Conservation (phyloP, 768 basidiomycete species). For the Russula olivacea region DNA sequence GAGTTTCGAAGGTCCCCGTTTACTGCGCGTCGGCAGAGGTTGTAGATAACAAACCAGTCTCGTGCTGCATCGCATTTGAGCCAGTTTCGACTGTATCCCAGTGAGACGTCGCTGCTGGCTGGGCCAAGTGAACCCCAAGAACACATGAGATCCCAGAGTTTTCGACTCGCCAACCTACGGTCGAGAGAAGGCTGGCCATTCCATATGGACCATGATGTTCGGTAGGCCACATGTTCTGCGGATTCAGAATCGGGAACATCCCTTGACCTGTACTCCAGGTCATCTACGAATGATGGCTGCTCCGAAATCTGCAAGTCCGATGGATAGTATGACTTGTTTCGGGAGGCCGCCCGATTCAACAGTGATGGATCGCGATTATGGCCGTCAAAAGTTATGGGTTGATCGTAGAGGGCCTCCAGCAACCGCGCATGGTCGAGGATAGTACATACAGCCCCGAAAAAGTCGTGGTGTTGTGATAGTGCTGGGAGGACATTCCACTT, state of each 20-base stretch:
- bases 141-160: not conserved
- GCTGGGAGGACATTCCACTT: slow-evolving; percentile 11
- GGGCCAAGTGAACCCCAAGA: slow-evolving; percentile 3
- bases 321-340: slow-evolving; percentile 7
- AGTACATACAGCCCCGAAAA: not conserved
- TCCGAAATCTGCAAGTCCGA: not conserved
- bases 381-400: not conserved
- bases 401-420: slow-evolving; percentile 5
- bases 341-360: slow-evolving; percentile 2
- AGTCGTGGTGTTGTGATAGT: slow-evolving; percentile 12
- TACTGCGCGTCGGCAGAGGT: not conserved
- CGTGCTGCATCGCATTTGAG: slow-evolving; percentile 4
- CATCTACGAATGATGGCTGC: not conserved
- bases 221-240: not conserved
- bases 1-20: not conserved
- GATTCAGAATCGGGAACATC: not conserved
- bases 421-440: slow-evolving; percentile 9
- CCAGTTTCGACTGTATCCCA: slow-evolving; percentile 13
- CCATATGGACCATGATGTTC: slow-evolving; percentile 7
- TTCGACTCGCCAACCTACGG: not conserved
- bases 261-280: slow-evolving; percentile 6
- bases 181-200: not conserved
- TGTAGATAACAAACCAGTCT: slow-evolving; percentile 14
- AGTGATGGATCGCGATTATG: not conserved
- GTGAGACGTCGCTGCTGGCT: not conserved